Conservation (phyloP, 2,329 filamentous ascomycete species). For the Pseudopithomyces maydicus region DNA sequence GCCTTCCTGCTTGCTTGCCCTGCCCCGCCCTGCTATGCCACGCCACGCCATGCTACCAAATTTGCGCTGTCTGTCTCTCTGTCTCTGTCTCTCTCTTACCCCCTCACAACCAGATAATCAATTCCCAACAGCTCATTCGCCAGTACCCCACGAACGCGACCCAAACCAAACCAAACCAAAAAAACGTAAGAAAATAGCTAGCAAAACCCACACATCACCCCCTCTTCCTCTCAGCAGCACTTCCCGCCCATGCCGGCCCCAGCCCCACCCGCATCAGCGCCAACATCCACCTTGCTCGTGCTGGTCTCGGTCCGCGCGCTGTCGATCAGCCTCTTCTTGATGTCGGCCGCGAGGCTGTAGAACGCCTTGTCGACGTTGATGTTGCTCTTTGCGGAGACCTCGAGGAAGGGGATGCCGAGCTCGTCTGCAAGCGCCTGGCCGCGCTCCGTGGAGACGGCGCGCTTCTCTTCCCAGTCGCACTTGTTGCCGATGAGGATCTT, state of each 20-base stretch:
- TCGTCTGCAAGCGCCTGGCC: slow-evolving; percentile 94
- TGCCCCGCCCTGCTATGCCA: too few species aligned
- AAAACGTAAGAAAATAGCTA: too few species aligned
- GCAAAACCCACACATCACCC: too few species aligned
- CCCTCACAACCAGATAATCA: too few species aligned
- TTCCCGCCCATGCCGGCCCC: slow-evolving; percentile 43
- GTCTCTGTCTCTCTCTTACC: too few species aligned
- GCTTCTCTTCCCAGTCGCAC: slow-evolving; percentile 99
- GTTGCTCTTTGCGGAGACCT: slow-evolving; percentile 98
- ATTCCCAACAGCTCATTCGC: too few species aligned
- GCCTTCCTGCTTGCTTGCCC: too few species aligned
- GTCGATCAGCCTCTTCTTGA: slow-evolving; percentile 98
- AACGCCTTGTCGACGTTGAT: slow-evolving; percentile 99
- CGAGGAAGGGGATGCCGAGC: slow-evolving; percentile 96
- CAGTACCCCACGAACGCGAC: too few species aligned
- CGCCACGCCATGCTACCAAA: too few species aligned
- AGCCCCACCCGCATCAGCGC: slow-evolving; percentile 26
- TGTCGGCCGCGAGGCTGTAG: slow-evolving; percentile 90
- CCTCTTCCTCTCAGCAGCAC: slow-evolving; percentile 39
- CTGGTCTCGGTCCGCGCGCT: slow-evolving; percentile 73
- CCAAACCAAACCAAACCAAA: too few species aligned
- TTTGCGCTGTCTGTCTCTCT: too few species aligned
- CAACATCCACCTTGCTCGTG: slow-evolving; percentile 38
- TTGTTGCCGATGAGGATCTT: slow-evolving; percentile 99
- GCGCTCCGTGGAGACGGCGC: slow-evolving; percentile 88